Evolutionary conservation across 177 flowering plant genomes (phyloP), one percentile per base, ranked within the genome.

Genomic region (Vitis hybrid): DNA sequence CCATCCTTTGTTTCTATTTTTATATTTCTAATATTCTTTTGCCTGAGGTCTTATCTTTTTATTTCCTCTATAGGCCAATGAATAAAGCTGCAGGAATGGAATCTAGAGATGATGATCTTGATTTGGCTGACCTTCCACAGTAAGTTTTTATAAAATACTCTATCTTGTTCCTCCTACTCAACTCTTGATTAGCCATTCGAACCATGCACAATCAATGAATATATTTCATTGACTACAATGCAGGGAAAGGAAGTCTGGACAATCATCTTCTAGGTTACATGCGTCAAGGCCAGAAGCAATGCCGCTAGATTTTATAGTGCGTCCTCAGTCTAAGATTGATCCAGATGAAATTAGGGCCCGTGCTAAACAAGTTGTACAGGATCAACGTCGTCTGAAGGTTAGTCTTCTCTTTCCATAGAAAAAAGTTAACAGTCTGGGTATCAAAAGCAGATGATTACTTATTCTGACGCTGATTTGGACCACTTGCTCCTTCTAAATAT

Each of bases 241-340:
- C 74, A 96, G 99, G 84, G 97, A 82, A 58, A 73, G 78, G 15
- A 92, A 88, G 71, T 85, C 97, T 59, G 78, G 90, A 9, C 89
- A 83, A 66, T 84, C 98, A 63, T 86, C 94, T 50, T 70, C 87
- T 13, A 84, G 91, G 79, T 79, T 52, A 66, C 94, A 82, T 80
- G 80, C 97, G 34, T 74, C 91, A 14, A 86, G 97, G 77, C 99
- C 99, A 19, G 98, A 93, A 80, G 99, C 99, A 63, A 80, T 88
- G 66, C 86, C 97, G 4, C 64, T 96, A 87, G 99, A 93, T 81
- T 96, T 92, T 76, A 49, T 90, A 19, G 86, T 96, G 54, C 97
- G 99, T 13, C 99, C 99, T 10, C 97, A 94, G 67, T 96, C 99
- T 15, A 96, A 96, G 82, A 75, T 96, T 77, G 99, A 94, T 76